Evolutionary conservation across 495 filamentous ascomycete genomes (phyloP), one percentile per base, ranked within the genome.

Genomic region (Acidomyces sp.): DNA sequence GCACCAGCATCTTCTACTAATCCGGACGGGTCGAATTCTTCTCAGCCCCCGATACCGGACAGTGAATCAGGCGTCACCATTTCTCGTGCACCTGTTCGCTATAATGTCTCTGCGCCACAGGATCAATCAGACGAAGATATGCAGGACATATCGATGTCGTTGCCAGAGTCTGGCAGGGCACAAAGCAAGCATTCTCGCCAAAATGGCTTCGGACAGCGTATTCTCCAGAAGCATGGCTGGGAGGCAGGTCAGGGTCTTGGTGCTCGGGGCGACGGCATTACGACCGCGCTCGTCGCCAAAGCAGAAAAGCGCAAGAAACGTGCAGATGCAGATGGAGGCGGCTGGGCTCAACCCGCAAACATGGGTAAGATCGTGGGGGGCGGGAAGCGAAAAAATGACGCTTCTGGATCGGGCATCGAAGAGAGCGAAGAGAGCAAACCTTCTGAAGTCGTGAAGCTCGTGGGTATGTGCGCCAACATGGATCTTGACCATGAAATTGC

Each of bases 181-280:
- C n/a, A n/a, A n/a, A n/a, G n/a, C n/a, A n/a, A n/a, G n/a, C n/a
- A n/a, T 9, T 83, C 87, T 0, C 82, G 84, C 9, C 81, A 94
- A 59, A 70, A 78, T 51, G 79, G 77, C 43, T 94, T 93, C 53
- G 90, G 86, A 2, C 69, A 82, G 41, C 78, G 85, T 18, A 69
- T 93, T 22, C 80, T 97, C 70, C 70, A 76, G 21, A 95, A 94
- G 51, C 85, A 90, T 57, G 92, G 92, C 37, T 94, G 87, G 85
- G 80, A 72, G 9, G 78, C 83, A 47, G 92, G 92, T 16, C 70
- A 77, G 31, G 90, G 90, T 2, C 71, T 97, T 10, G 90, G 90
- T 45, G 84, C 83, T 1, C 70, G 74, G 34, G 72, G 71, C 9
- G 72, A 75, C 22, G 90, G 90, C 34, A 94, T 96, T 48, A 69